Evolutionary conservation across 306 rosid species (phyloP), one percentile per base, ranked within the genome.

Genomic region (Nissolia schottii): DNA sequence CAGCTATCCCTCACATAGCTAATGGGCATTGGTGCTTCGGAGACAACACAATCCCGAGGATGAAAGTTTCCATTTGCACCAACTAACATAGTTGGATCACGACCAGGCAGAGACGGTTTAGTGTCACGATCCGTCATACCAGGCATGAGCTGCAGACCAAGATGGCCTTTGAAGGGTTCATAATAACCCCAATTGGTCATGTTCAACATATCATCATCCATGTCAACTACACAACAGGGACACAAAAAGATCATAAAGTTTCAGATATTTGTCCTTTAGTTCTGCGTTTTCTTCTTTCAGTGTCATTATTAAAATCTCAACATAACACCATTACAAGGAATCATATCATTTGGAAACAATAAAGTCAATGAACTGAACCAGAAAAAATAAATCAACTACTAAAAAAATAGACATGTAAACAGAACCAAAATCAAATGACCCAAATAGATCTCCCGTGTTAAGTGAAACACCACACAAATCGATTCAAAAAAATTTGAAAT

Each of bases 121-220:
- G 87, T 78, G 77, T 89, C 98, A 3, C 88, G 90, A 66, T 93
- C 97, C 9, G 80, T 78, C 83, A 93, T 90, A 59, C 86, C 80
- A 43, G 98, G 83, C 96, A 93, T 89, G 73, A 93, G 98, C 85
- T 91, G 97, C 67, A 93, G 89, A 50, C 97, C 90, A 28, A 91
- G 97, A 75, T 91, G 96, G 11, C 92, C 90, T 67, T 89, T 93
- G 68, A 87, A 87, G 40, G 97, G 87, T 74, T 93, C 98, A 82
- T 91, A 93, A 65, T 87, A 93, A 54, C 97, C 96, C 98, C 98
- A 93, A 75, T 91, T 90, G 71, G 94, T 87, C 90, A 93, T 93
- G 82, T 91, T 93, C 85, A 93, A 66, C 7, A 89, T 87, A 84
- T 93, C 97, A 74, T 89, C 97, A 65, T 93, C 98, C 98, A 93